phyloP scores from a whole-genome alignment of 1,284 basidiomycete species.

The Trametes sp. region DNA sequence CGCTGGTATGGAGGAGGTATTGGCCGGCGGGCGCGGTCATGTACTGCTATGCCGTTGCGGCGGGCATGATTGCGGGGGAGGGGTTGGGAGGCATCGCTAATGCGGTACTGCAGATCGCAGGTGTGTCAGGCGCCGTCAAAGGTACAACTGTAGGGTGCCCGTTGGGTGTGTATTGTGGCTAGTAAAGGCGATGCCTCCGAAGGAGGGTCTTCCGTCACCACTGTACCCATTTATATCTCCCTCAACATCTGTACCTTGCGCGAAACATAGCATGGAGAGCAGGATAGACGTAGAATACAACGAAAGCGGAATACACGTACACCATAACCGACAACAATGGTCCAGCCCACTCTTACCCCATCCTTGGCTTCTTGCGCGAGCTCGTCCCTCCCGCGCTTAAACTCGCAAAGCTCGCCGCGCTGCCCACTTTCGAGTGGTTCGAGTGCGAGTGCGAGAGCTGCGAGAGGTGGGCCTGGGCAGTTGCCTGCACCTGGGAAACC shows the following conservation, averaged over 20 bases:
- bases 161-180: conserved; percentile 33
- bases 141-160: conserved; percentile 34
- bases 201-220: too few species aligned
- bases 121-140: conserved; percentile 30
- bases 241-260: too few species aligned
- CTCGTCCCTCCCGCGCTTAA: conserved; percentile 53
- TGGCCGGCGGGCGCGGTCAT: conserved; percentile 26
- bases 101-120: conserved; percentile 34
- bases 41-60: conserved; percentile 35
- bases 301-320: neutral
- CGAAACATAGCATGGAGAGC: too few species aligned
- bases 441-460: conserved; percentile 50
- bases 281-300: too few species aligned
- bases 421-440: conserved; percentile 56
- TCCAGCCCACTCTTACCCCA: conserved; percentile 40
- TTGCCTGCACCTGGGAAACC: conserved; percentile 46
- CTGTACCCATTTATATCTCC: too few species aligned
- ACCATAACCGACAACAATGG: neutral
- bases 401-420: conserved; percentile 58
- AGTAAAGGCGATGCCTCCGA: neutral
- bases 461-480: conserved; percentile 44
- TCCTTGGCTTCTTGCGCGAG: conserved; percentile 54
- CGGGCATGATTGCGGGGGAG: conserved; percentile 37
- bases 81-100: conserved; percentile 36
- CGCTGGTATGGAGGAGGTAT: conserved; percentile 28